A percentile compares a stretch with the other conserved stretches of the same genome.
These are phyloP conservation scores for Abortiporus biennis DNA, from an alignment of 1,284 basidiomycete species.

Conservation along the genomic window DNA sequence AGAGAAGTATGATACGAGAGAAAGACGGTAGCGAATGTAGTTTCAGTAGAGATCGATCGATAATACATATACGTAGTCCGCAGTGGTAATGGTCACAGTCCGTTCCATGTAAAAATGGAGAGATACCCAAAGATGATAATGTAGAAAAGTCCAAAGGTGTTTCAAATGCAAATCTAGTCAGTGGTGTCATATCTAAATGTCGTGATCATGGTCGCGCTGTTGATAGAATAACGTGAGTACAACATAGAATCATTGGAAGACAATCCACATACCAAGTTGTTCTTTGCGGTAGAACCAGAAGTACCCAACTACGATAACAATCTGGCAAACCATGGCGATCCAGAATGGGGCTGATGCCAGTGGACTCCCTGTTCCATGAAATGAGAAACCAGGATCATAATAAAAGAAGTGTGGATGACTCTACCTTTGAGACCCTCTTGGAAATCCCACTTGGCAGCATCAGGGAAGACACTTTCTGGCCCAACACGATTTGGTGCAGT, in stretches of 20 bases:
- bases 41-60: slow-evolving; percentile 1
- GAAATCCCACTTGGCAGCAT: slow-evolving; percentile 85
- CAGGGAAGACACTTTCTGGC: slow-evolving; percentile 87
- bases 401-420: slow-evolving; percentile 11
- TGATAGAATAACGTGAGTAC: slow-evolving; percentile 3
- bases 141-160: slow-evolving; percentile 14
- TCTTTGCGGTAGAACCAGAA: slow-evolving; percentile 94
- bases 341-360: slow-evolving; percentile 82
- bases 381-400: not conserved
- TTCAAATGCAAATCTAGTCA: slow-evolving; percentile 12
- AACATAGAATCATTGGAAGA: not conserved
- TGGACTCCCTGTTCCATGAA: slow-evolving; percentile 51
- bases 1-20: slow-evolving; percentile 1
- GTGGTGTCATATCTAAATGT: slow-evolving; percentile 17
- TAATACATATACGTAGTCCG: slow-evolving; percentile 4
- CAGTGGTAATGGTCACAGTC: slow-evolving; percentile 5
- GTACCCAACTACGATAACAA: slow-evolving; percentile 85
- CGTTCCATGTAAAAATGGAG: no score
- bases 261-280: slow-evolving; percentile 55
- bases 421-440: slow-evolving; percentile 53
- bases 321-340: slow-evolving; percentile 74
- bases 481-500: slow-evolving; percentile 83
- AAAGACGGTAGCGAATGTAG: slow-evolving; percentile 24
- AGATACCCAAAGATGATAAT: slow-evolving; percentile 9
- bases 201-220: slow-evolving; percentile 35